Conservation (phyloP, 208 protist species). For the Wallacemonas sp. region DNA sequence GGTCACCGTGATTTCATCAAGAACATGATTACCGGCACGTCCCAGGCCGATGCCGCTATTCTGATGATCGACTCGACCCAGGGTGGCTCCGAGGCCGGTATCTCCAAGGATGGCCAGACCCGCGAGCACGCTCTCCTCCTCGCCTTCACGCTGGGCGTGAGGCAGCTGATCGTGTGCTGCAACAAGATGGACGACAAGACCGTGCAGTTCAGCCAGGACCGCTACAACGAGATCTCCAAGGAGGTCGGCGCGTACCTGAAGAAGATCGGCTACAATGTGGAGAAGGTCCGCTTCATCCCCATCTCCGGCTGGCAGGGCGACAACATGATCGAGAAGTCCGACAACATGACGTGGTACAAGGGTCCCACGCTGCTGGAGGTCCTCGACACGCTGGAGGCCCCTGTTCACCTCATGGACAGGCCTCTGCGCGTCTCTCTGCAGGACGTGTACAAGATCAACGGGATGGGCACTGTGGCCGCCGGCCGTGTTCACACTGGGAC, state of each 20-base stretch:
- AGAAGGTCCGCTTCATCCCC: slow-evolving; percentile 94
- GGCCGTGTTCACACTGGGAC: slow-evolving; percentile 67
- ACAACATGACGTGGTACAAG: slow-evolving; percentile 94
- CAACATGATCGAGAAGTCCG: slow-evolving; percentile 92
- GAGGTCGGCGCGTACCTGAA: slow-evolving; percentile 78
- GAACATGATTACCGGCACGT: slow-evolving; percentile 94
- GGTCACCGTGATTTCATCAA: slow-evolving; percentile 95
- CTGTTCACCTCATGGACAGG: slow-evolving; percentile 92
- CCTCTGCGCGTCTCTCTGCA: slow-evolving; percentile 94
- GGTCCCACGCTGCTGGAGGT: slow-evolving; percentile 90
- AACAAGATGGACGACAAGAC: slow-evolving; percentile 92
- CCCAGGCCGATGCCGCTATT: slow-evolving; percentile 90
- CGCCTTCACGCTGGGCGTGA: slow-evolving; percentile 88
- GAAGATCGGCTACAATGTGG: slow-evolving; percentile 93
- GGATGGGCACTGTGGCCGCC: slow-evolving; percentile 63
- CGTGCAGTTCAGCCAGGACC: slow-evolving; percentile 87
- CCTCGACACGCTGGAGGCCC: slow-evolving; percentile 84
- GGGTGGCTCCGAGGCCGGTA: slow-evolving; percentile 94
- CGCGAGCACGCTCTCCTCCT: slow-evolving; percentile 91
- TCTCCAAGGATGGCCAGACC: slow-evolving; percentile 93
- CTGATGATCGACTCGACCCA: slow-evolving; percentile 84
- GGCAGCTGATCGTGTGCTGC: slow-evolving; percentile 90
- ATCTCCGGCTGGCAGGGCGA: slow-evolving; percentile 96
- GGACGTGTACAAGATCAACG: slow-evolving; percentile 97
- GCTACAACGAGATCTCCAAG: slow-evolving; percentile 90